Evolutionary conservation across 805 yeast species (phyloP).

Genomic region (Candida methanosorbosa): DNA sequence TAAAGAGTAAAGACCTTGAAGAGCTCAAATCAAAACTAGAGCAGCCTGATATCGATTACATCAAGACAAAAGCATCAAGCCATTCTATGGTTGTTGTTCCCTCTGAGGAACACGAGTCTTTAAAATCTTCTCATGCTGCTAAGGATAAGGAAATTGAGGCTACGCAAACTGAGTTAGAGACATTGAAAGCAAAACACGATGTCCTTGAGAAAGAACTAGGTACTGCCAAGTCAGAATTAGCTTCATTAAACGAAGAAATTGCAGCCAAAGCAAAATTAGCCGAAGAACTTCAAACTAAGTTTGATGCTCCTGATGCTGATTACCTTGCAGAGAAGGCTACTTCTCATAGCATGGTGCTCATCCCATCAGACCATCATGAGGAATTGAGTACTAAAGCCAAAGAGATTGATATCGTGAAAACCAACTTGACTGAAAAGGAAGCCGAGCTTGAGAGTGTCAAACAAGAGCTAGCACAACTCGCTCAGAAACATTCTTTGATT

Average conservation of each 20-base stretch:
- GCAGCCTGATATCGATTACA: not conserved
- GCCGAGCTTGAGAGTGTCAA: not conserved
- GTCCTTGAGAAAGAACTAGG: not conserved
- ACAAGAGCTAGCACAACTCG: not conserved
- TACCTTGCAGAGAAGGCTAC: not conserved
- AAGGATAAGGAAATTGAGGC: slow-evolving; percentile 13
- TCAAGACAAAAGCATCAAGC: not conserved
- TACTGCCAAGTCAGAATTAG: not conserved
- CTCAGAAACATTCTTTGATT: not conserved
- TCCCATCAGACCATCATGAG: slow-evolving; percentile 15
- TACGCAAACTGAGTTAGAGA: slow-evolving; percentile 5
- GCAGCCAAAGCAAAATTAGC: not conserved
- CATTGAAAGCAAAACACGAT: not conserved
- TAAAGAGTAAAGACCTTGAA: not conserved
- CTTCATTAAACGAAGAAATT: not conserved
- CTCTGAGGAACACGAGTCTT: slow-evolving; percentile 13
- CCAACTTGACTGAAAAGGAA: not conserved
- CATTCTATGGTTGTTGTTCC: slow-evolving; percentile 4
- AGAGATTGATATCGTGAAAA: not conserved
- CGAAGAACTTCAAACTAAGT: not conserved
- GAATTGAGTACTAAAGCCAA: slow-evolving; percentile 3
- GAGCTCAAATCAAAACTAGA: not conserved
- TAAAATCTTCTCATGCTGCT: slow-evolving; percentile 2
- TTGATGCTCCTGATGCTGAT: not conserved
- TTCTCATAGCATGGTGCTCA: not conserved